These are phyloP conservation scores for Arabidopsis lyrata DNA, from an alignment of 441 rosid genomes.

Conservation along the genomic window DNA sequence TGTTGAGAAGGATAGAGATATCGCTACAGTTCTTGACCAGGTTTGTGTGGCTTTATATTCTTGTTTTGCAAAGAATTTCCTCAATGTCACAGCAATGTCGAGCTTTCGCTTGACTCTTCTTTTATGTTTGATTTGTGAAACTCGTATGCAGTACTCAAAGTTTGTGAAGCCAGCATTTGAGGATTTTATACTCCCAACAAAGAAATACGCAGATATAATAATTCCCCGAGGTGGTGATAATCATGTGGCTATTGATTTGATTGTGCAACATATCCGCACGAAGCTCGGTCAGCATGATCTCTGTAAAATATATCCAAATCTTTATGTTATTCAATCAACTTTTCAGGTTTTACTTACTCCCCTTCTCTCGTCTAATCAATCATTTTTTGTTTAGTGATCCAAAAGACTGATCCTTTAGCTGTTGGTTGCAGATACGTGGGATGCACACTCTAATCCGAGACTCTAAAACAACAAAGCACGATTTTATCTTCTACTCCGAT, in stretches of 20 bases:
- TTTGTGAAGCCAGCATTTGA: conserved; percentile 98
- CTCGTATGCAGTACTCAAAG: conserved; percentile 82
- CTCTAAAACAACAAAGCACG: conserved; percentile 89
- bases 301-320: conserved; percentile 93
- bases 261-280: conserved; percentile 92
- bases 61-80: background rate
- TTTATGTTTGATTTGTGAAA: conserved; percentile 11
- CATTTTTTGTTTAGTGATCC: background rate
- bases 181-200: conserved; percentile 96
- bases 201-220: conserved; percentile 93
- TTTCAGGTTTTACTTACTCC: conserved; percentile 69
- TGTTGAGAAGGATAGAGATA: conserved; percentile 91
- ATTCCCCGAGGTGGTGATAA: conserved; percentile 99
- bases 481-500: conserved; percentile 91
- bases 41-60: conserved; percentile 28
- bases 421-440: conserved; percentile 76
- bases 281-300: conserved; percentile 97
- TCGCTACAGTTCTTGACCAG: conserved; percentile 94
- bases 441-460: conserved; percentile 98
- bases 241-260: conserved; percentile 95
- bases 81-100: background rate
- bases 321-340: conserved; percentile 90
- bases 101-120: conserved; percentile 13
- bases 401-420: conserved; percentile 18
- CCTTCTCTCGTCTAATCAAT: background rate